Evolutionary conservation across 495 filamentous ascomycete species (phyloP).

Genomic region (Aspergillus bridgeri): DNA sequence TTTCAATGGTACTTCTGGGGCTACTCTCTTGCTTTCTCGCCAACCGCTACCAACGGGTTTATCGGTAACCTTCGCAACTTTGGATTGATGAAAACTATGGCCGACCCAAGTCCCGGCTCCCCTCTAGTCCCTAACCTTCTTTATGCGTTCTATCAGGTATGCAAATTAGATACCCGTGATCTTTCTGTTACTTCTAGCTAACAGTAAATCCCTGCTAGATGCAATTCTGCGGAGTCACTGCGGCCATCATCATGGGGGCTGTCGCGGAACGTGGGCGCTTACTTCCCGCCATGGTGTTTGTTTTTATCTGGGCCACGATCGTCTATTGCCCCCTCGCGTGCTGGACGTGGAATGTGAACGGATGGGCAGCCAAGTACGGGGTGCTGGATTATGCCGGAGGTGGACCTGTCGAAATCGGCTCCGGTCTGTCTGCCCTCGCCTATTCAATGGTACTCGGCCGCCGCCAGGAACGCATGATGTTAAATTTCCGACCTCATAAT

Average conservation of each 20-base stretch:
- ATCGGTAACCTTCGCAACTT: slow-evolving; percentile 66
- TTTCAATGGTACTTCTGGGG: slow-evolving; percentile 80
- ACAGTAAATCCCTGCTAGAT: slow-evolving; percentile 50
- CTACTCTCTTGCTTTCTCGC: slow-evolving; percentile 67
- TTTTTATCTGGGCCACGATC: slow-evolving; percentile 92
- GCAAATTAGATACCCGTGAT: not conserved
- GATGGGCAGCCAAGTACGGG: slow-evolving; percentile 89
- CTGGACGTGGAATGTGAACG: slow-evolving; percentile 94
- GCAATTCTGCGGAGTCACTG: slow-evolving; percentile 94
- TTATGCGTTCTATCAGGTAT: slow-evolving; percentile 67
- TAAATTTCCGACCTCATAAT: slow-evolving; percentile 94
- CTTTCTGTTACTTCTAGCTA: not conserved
- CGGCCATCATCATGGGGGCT: slow-evolving; percentile 87
- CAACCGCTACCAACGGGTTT: slow-evolving; percentile 59
- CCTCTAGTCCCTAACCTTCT: slow-evolving; percentile 61
- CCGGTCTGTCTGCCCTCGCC: slow-evolving; percentile 86
- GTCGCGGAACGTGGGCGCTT: slow-evolving; percentile 93
- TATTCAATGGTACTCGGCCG: slow-evolving; percentile 95
- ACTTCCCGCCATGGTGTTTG: slow-evolving; percentile 91
- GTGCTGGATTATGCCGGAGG: slow-evolving; percentile 96
- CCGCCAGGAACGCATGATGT: slow-evolving; percentile 98
- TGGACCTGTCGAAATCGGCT: slow-evolving; percentile 96
- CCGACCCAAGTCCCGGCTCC: slow-evolving; percentile 59
- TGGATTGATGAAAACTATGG: slow-evolving; percentile 62
- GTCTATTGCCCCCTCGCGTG: slow-evolving; percentile 96